These are phyloP conservation scores for Pseudomassariella vexata DNA, from an alignment of 2,329 filamentous ascomycete genomes.

Conservation along the genomic window DNA sequence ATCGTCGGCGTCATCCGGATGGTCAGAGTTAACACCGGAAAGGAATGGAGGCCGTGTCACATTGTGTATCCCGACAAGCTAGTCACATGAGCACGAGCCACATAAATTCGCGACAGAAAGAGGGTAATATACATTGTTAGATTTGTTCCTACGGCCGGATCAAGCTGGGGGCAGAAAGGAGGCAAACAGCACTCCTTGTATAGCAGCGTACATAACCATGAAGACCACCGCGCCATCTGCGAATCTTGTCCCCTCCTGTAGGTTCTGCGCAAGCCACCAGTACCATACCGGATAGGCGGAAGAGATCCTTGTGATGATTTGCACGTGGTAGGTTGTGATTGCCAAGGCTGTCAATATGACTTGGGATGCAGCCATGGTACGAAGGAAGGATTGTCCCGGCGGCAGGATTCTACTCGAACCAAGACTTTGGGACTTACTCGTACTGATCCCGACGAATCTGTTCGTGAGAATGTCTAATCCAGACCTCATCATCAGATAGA, in stretches of 20 bases:
- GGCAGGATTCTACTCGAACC: background rate
- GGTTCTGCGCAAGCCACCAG: conserved; percentile 61
- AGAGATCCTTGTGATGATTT: conserved; percentile 85
- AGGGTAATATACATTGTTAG: no score
- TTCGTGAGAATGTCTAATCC: conserved; percentile 33
- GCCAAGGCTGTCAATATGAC: conserved; percentile 65
- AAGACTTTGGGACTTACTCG: no score
- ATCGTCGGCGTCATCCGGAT: no score
- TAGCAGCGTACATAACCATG: conserved; percentile 74
- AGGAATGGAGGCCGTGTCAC: no score
- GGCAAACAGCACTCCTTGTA: conserved; percentile 81
- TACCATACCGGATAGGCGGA: conserved; percentile 91
- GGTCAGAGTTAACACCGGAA: no score
- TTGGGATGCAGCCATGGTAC: conserved; percentile 66
- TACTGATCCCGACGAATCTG: no score
- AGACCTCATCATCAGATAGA: conserved; percentile 62
- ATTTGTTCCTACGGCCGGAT: conserved; percentile 4
- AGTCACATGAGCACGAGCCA: no score
- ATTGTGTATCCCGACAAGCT: no score
- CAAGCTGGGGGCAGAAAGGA: conserved; percentile 91
- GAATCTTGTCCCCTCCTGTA: conserved; percentile 26
- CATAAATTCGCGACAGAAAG: no score
- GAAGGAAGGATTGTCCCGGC: conserved; percentile 20
- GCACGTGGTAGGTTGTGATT: conserved; percentile 79
- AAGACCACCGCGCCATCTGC: conserved; percentile 48